Evolutionary conservation across 805 yeast genomes (phyloP).

Genomic region (Nakazawaea siamensis): DNA sequence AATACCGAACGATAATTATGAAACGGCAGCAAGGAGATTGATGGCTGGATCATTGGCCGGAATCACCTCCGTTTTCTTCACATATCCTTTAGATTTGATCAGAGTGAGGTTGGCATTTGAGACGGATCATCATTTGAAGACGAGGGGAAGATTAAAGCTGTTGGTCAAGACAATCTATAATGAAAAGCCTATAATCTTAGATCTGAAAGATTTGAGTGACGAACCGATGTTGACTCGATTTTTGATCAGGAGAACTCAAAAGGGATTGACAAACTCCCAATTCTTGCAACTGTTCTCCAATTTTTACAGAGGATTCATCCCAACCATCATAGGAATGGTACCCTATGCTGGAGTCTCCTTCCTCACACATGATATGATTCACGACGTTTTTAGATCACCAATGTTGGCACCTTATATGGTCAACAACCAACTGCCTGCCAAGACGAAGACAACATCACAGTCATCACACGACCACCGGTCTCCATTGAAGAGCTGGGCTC

Average conservation of each 20-base stretch:
- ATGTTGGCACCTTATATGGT: slow-evolving; percentile 46
- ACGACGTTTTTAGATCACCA: slow-evolving; percentile 73
- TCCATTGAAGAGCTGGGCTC: slow-evolving; percentile 88
- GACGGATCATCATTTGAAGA: slow-evolving; percentile 33
- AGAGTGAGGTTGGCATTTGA: slow-evolving; percentile 90
- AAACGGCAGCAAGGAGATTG: slow-evolving; percentile 74
- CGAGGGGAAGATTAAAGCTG: slow-evolving; percentile 23
- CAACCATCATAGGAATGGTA: slow-evolving; percentile 91
- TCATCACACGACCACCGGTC: slow-evolving; percentile 36
- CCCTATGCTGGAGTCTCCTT: slow-evolving; percentile 98
- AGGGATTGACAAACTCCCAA: slow-evolving; percentile 27
- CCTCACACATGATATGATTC: slow-evolving; percentile 85
- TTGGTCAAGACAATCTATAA: slow-evolving; percentile 22
- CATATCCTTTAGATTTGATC: slow-evolving; percentile 87
- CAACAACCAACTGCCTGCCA: slow-evolving; percentile 6
- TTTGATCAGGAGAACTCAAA: slow-evolving; percentile 22
- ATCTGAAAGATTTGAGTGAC: slow-evolving; percentile 20
- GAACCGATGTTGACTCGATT: slow-evolving; percentile 21
- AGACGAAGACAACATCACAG: slow-evolving; percentile 19
- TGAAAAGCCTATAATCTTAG: slow-evolving; percentile 24
- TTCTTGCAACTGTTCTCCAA: slow-evolving; percentile 38
- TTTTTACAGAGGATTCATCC: slow-evolving; percentile 90
- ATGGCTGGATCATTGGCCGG: slow-evolving; percentile 91
- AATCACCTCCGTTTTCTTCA: slow-evolving; percentile 73
- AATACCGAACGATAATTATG: slow-evolving; percentile 68